Evolutionary conservation across 371 early-diverging fungal species (phyloP).

Genomic region (Apophysomyces ossiformis): DNA sequence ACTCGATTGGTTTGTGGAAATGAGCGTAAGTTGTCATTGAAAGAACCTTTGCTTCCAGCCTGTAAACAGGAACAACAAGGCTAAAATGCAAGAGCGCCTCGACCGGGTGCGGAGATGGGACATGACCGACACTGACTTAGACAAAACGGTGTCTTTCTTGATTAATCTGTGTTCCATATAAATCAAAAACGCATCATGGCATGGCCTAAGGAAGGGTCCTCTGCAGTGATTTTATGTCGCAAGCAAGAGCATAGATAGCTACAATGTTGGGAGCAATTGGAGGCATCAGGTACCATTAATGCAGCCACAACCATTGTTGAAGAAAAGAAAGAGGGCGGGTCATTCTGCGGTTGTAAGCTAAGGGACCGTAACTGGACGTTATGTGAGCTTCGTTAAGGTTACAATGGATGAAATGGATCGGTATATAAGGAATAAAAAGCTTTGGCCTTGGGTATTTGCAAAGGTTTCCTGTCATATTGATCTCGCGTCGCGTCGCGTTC

Average conservation of each 20-base stretch:
- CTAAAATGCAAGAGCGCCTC: no score
- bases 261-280: constrained; percentile 21
- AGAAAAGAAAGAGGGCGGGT: constrained; percentile 17
- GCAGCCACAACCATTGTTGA: constrained; percentile 3
- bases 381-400: constrained; percentile 19
- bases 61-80: no score
- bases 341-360: constrained; percentile 10
- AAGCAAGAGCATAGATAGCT: constrained; percentile 16
- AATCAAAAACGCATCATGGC: constrained; percentile 4
- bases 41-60: no score
- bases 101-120: no score
- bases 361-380: constrained; percentile 17
- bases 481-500: no score
- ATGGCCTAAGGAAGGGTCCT: constrained; percentile 13
- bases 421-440: not conserved
- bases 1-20: no score
- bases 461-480: no score
- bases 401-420: constrained; percentile 25
- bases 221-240: constrained; percentile 19
- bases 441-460: no score
- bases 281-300: constrained; percentile 18
- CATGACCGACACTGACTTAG: no score
- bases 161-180: constrained; percentile 15
- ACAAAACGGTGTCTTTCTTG: constrained; percentile 15
- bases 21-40: no score